Evolutionary conservation across 2,329 filamentous ascomycete genomes (phyloP).

Genomic region (Botrytis fabae): DNA sequence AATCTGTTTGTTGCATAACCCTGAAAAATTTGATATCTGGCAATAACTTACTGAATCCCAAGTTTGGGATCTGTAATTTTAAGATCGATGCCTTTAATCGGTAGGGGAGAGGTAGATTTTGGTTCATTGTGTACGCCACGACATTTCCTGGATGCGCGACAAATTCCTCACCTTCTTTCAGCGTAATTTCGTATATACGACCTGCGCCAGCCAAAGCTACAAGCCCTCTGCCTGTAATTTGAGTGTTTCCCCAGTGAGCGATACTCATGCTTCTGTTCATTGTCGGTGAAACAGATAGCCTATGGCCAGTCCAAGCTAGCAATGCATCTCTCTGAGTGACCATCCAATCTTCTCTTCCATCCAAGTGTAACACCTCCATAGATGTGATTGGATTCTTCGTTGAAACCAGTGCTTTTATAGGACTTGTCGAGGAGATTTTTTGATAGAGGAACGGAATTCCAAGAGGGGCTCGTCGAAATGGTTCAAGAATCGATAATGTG

Average conservation of each 20-base stretch:
- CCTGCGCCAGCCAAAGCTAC: constrained; percentile 82
- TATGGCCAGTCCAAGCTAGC: constrained; percentile 95
- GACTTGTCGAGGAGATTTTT: constrained; percentile 80
- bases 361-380: constrained; percentile 83
- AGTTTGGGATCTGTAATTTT: constrained; percentile 73
- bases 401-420: constrained; percentile 83
- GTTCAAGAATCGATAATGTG: constrained; percentile 82
- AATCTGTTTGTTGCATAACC: constrained; percentile 67
- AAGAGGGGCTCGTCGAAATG: constrained; percentile 73
- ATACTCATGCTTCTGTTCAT: constrained; percentile 74
- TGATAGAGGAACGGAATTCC: constrained; percentile 97
- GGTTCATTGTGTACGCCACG: constrained; percentile 81
- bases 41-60: constrained; percentile 62
- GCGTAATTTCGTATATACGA: constrained; percentile 81
- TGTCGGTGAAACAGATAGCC: constrained; percentile 71
- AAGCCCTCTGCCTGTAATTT: constrained; percentile 83
- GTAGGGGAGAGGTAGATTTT: constrained; percentile 76
- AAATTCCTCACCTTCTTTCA: constrained; percentile 84
- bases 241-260: constrained; percentile 88
- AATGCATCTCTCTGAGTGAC: constrained; percentile 82
- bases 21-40: constrained; percentile 72
- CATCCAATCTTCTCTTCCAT: constrained; percentile 96
- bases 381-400: constrained; percentile 85
- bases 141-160: constrained; percentile 89
- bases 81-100: constrained; percentile 77